phyloP scores from a whole-genome alignment of 768 basidiomycete species.

The Pilatotrama ljubarskyi region DNA sequence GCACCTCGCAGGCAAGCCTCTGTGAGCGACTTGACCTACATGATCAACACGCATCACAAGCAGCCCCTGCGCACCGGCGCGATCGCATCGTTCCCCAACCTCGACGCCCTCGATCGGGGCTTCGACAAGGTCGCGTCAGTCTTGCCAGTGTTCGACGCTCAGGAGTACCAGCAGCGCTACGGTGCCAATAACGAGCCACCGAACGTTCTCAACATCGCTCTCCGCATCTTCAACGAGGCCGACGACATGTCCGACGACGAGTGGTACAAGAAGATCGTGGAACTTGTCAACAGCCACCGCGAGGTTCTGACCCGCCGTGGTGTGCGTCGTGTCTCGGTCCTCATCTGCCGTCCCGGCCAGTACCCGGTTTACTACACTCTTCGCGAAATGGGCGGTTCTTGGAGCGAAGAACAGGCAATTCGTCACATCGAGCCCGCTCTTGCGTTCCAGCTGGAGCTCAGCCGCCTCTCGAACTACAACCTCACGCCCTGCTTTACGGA shows the following conservation, averaged over 20 bases:
- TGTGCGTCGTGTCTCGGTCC: slow-evolving; percentile 87
- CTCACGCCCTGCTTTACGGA: slow-evolving; percentile 95
- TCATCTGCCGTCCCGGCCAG: slow-evolving; percentile 87
- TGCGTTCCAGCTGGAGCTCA: slow-evolving; percentile 96
- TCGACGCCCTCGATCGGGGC: slow-evolving; percentile 65
- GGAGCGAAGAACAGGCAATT: slow-evolving; percentile 95
- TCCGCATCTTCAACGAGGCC: slow-evolving; percentile 81
- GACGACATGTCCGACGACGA: slow-evolving; percentile 76
- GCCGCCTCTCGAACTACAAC: slow-evolving; percentile 95
- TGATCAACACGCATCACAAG: slow-evolving; percentile 82
- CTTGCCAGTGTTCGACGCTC: slow-evolving; percentile 72
- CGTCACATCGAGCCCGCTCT: slow-evolving; percentile 98
- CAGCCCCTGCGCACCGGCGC: slow-evolving; percentile 91
- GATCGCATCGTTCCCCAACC: slow-evolving; percentile 86
- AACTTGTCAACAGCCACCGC: slow-evolving; percentile 69
- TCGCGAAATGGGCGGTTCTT: slow-evolving; percentile 66
- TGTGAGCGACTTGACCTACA: slow-evolving; percentile 93
- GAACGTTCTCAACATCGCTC: slow-evolving; percentile 92
- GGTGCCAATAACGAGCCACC: slow-evolving; percentile 74
- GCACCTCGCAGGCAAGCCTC: slow-evolving; percentile 77
- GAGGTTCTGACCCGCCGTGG: slow-evolving; percentile 69
- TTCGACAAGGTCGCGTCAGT: slow-evolving; percentile 72
- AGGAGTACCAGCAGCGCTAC: slow-evolving; percentile 75
- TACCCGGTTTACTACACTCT: slow-evolving; percentile 96
- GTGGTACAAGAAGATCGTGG: slow-evolving; percentile 72